Evolutionary conservation across 2,329 filamentous ascomycete genomes (phyloP).

Genomic region (Paracoccidioides lutzii): DNA sequence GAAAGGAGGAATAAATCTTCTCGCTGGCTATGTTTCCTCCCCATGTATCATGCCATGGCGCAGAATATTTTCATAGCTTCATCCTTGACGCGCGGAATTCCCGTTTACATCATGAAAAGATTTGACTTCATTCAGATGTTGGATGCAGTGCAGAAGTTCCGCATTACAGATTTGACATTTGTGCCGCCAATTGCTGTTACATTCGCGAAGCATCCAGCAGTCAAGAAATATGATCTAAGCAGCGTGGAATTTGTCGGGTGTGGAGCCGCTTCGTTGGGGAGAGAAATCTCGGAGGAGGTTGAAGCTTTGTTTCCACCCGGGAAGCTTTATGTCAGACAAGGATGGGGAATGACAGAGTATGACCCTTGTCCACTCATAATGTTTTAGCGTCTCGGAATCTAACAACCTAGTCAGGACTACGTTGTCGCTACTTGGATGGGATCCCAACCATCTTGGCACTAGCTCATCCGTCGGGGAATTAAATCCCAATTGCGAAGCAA

Average conservation of each 20-base stretch:
- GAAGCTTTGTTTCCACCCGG: constrained; percentile 43
- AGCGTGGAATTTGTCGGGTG: constrained; percentile 47
- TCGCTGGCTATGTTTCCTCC: constrained; percentile 53
- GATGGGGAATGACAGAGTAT: constrained; percentile 78
- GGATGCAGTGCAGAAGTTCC: constrained; percentile 51
- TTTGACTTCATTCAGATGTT: constrained; percentile 67
- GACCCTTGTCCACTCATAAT: constrained; percentile 6
- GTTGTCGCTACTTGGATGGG: constrained; percentile 55
- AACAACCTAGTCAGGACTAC: constrained; percentile 36
- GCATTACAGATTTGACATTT: constrained; percentile 52
- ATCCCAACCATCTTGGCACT: constrained; percentile 37
- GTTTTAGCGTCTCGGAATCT: neutral
- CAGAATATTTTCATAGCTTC: constrained; percentile 59
- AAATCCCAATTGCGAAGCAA: constrained; percentile 55
- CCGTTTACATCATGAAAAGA: constrained; percentile 64
- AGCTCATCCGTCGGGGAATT: constrained; percentile 52
- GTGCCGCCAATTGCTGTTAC: constrained; percentile 66
- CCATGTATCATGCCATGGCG: constrained; percentile 62
- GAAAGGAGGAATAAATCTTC: constrained; percentile 30
- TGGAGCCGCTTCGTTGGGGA: constrained; percentile 57
- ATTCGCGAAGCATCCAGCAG: constrained; percentile 57
- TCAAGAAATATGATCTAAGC: constrained; percentile 54
- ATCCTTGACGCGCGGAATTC: constrained; percentile 43
- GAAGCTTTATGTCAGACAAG: constrained; percentile 49
- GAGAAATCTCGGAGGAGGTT: constrained; percentile 46